Evolutionary conservation across 176 grass and related monocot genomes (phyloP).

Genomic region (Dendrocalamus sinicus): DNA sequence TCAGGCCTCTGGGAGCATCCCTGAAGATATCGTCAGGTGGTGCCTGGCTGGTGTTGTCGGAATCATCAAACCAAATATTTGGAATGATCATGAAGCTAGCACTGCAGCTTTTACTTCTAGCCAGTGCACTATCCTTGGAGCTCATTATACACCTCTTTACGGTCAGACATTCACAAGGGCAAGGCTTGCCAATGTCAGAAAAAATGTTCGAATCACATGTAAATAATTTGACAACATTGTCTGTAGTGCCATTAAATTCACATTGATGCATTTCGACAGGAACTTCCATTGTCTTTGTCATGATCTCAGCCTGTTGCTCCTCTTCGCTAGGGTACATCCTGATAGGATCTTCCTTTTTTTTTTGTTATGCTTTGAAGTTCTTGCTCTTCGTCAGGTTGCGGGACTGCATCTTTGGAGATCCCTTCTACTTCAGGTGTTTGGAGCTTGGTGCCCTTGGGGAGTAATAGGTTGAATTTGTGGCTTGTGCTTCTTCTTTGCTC

Average conservation of each 20-base stretch:
- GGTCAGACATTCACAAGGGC: conserved; percentile 42
- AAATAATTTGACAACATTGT: conserved; percentile 50
- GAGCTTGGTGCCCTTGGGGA: conserved; percentile 49
- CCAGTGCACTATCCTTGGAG: conserved; percentile 52
- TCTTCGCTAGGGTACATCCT: conserved; percentile 35
- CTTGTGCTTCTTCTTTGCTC: conserved; percentile 49
- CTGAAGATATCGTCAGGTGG: conserved; percentile 54
- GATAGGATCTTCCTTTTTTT: conserved; percentile 47
- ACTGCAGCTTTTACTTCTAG: conserved; percentile 86
- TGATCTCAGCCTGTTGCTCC: conserved; percentile 28
- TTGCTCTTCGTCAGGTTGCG: conserved; percentile 34
- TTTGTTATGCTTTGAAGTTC: conserved; percentile 18
- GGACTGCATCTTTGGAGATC: conserved; percentile 28
- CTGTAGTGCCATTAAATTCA: conserved; percentile 30
- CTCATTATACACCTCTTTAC: conserved; percentile 40
- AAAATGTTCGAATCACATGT: conserved; percentile 42
- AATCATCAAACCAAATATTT: conserved; percentile 70
- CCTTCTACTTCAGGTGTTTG: conserved; percentile 58
- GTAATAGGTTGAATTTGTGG: conserved; percentile 54
- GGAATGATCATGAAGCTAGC: conserved; percentile 71
- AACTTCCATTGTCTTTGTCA: conserved; percentile 42
- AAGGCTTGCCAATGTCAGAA: conserved; percentile 36
- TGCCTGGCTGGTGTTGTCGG: conserved; percentile 45
- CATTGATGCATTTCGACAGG: conserved; percentile 37
- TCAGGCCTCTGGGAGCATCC: conserved; percentile 54